A percentile compares a stretch with the other conserved stretches of the same genome.
Evolutionary conservation across 2,329 filamentous ascomycete genomes (phyloP).

Genomic region (Xylaria sp.): DNA sequence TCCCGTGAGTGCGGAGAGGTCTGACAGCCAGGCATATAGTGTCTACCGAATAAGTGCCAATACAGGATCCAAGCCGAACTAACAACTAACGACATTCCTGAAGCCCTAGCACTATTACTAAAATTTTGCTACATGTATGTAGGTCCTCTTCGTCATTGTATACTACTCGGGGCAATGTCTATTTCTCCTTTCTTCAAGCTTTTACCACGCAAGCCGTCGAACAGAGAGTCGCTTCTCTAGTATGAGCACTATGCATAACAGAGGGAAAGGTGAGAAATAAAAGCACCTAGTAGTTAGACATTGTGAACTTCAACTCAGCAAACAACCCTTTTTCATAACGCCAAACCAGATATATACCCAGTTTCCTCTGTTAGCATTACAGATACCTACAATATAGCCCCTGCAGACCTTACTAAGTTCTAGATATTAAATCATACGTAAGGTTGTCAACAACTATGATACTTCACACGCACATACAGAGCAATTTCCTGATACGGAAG

Average conservation of each 20-base stretch:
- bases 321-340: slow-evolving; percentile 1
- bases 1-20: slow-evolving; percentile 34
- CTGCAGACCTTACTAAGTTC: slow-evolving; percentile 5
- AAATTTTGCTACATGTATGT: neutral
- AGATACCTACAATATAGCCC: slow-evolving; percentile 8
- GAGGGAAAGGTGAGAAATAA: too few relatives aligned
- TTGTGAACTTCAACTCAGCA: neutral
- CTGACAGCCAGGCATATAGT: slow-evolving; percentile 19
- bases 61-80: slow-evolving; percentile 11
- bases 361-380: slow-evolving; percentile 25
- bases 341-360: neutral
- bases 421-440: neutral
- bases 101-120: slow-evolving; percentile 6
- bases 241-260: neutral
- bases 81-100: slow-evolving; percentile 15
- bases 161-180: neutral
- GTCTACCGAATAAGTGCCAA: slow-evolving; percentile 11
- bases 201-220: neutral
- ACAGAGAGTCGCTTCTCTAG: neutral
- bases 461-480: neutral
- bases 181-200: neutral
- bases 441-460: neutral
- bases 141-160: neutral
- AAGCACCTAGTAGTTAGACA: too few relatives aligned
- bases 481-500: slow-evolving; percentile 4